phyloP scores from a whole-genome alignment of 768 basidiomycete species.

The Solioccasus polychromus region DNA sequence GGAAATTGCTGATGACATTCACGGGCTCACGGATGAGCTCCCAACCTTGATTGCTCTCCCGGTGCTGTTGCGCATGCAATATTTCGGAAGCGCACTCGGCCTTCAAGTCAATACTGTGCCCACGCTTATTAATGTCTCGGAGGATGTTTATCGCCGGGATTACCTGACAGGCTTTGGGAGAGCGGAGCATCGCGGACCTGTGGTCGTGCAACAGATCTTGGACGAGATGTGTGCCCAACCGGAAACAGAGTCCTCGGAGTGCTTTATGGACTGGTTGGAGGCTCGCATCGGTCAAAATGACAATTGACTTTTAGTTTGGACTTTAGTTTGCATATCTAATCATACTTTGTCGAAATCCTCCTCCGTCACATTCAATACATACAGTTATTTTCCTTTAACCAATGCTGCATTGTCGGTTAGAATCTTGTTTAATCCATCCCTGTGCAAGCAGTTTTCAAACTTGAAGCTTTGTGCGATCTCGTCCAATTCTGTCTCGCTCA shows the following conservation, averaged over 20 bases:
- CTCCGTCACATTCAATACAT: too few relatives aligned
- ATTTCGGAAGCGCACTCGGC: conserved; percentile 13
- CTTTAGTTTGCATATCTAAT: neutral
- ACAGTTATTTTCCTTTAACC: conserved; percentile 1
- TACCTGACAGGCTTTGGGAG: conserved; percentile 74
- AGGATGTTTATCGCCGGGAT: conserved; percentile 62
- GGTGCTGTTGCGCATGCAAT: conserved; percentile 52
- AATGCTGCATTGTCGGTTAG: conserved; percentile 41
- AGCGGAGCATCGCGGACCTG: conserved; percentile 68
- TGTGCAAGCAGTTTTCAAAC: conserved; percentile 64
- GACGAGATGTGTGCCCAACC: conserved; percentile 42
- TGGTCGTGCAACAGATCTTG: conserved; percentile 56
- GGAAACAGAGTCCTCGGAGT: conserved; percentile 28
- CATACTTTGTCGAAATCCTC: too few relatives aligned
- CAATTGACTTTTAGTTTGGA: conserved; percentile 13
- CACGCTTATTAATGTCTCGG: conserved; percentile 53
- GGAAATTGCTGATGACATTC: conserved; percentile 42
- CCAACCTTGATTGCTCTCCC: conserved; percentile 76
- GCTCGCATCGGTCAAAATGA: conserved; percentile 12
- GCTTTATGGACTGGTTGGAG: conserved; percentile 48
- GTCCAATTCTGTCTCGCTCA: conserved; percentile 61
- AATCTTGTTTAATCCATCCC: conserved; percentile 62
- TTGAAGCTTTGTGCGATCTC: conserved; percentile 72
- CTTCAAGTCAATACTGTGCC: conserved; percentile 38
- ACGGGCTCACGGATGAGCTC: conserved; percentile 55